A percentile compares a stretch with the other conserved stretches of the same genome.
These are phyloP conservation scores for Picochlorum costavermella DNA, from an alignment of 139 green algal species.

Conservation along the genomic window DNA sequence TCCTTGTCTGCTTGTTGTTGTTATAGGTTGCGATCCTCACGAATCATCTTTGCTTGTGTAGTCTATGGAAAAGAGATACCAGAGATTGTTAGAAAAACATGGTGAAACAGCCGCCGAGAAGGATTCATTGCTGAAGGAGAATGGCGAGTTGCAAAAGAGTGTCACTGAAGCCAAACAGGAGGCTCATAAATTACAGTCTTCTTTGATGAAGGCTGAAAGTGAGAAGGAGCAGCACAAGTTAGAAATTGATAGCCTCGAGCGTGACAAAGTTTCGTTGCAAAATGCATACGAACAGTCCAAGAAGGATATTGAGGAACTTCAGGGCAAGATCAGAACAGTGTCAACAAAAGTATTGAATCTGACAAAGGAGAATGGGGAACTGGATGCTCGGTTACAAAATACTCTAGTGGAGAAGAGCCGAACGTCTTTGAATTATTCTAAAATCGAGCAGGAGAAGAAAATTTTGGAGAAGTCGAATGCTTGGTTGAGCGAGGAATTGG, in stretches of 20 bases:
- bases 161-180: constrained; percentile 19
- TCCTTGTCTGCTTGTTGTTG: neutral
- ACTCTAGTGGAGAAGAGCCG: constrained; percentile 23
- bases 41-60: neutral
- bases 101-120: constrained; percentile 20
- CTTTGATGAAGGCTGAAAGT: constrained; percentile 23
- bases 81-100: constrained; percentile 26
- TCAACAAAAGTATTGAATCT: constrained; percentile 25
- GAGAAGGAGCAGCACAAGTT: constrained; percentile 23
- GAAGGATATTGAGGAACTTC: constrained; percentile 26
- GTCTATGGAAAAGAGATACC: constrained; percentile 43
- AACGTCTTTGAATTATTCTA: constrained; percentile 9
- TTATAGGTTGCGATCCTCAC: neutral
- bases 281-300: constrained; percentile 28
- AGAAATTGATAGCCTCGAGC: constrained; percentile 20
- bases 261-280: constrained; percentile 28
- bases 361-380: constrained; percentile 17
- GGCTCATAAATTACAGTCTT: constrained; percentile 26
- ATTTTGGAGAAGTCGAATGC: constrained; percentile 36
- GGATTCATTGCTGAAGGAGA: constrained; percentile 26
- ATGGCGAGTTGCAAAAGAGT: constrained; percentile 19
- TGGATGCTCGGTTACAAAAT: constrained; percentile 29
- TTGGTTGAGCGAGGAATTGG: constrained; percentile 38
- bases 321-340: constrained; percentile 22
- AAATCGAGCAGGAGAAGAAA: constrained; percentile 41